Conservation (phyloP, 495 filamentous ascomycete genomes). For the Evansstolkia leycettana region DNA sequence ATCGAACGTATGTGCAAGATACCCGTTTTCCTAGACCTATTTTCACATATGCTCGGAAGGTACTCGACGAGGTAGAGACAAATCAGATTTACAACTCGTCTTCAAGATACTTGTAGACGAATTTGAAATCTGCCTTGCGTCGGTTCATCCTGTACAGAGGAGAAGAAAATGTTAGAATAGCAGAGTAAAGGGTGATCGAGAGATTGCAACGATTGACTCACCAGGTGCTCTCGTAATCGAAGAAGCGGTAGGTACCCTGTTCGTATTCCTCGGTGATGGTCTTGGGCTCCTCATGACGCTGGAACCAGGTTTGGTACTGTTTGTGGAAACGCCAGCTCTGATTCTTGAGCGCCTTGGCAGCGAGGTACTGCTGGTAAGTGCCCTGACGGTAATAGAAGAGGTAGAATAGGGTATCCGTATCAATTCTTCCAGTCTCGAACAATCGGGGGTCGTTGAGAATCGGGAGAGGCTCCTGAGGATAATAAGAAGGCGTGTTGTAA, state of each 20-base stretch:
- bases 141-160: conserved; percentile 80
- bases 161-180: conserved; percentile 3
- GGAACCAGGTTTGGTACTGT: conserved; percentile 99
- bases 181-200: conserved; percentile 2
- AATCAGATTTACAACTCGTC: conserved; percentile 60
- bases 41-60: not conserved
- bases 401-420: conserved; percentile 96
- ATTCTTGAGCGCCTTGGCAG: conserved; percentile 86
- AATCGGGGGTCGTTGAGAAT: conserved; percentile 85
- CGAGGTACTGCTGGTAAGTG: conserved; percentile 91
- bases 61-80: conserved; percentile 3
- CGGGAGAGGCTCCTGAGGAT: conserved; percentile 79
- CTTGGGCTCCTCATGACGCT: conserved; percentile 96
- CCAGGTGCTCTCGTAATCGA: conserved; percentile 99
- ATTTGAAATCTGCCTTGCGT: conserved; percentile 95
- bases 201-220: conserved; percentile 33
- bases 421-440: conserved; percentile 64
- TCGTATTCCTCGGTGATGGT: conserved; percentile 97
- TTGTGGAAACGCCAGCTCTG: conserved; percentile 99
- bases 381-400: conserved; percentile 98
- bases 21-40: not conserved
- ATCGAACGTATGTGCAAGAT: too few species aligned
- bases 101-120: conserved; percentile 93
- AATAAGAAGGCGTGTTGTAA: conserved; percentile 69
- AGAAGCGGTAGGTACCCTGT: conserved; percentile 97